phyloP scores from a whole-genome alignment of 192 early-diverging fungal genomes.

The Umbelopsis sp. region DNA sequence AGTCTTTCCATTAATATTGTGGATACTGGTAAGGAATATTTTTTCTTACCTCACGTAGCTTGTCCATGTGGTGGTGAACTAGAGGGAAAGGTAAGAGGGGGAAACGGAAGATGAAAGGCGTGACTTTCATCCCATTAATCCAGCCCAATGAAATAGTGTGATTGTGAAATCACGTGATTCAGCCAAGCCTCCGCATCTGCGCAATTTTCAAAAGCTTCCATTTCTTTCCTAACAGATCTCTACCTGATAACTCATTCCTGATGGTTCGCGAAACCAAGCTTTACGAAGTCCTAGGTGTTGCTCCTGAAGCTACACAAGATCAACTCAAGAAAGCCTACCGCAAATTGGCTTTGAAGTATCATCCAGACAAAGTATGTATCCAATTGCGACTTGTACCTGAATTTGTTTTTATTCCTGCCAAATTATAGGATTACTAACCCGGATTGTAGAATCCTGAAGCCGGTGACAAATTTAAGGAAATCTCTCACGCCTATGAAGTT shows the following conservation, averaged over 20 bases:
- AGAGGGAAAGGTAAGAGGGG: slow-evolving; percentile 1
- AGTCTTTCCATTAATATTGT: neutral
- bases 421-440: neutral
- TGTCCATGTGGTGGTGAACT: slow-evolving; percentile 25
- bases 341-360: slow-evolving; percentile 93
- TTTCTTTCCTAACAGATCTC: slow-evolving; percentile 26
- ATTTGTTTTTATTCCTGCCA: neutral
- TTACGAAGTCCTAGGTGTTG: slow-evolving; percentile 89
- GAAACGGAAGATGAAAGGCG: slow-evolving; percentile 18
- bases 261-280: slow-evolving; percentile 81
- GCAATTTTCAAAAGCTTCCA: slow-evolving; percentile 17
- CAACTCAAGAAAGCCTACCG: slow-evolving; percentile 98
- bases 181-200: slow-evolving; percentile 6
- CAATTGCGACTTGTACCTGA: slow-evolving; percentile 11
- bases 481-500: slow-evolving; percentile 97
- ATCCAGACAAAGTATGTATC: slow-evolving; percentile 75
- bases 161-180: neutral
- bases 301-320: slow-evolving; percentile 68
- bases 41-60: slow-evolving; percentile 28
- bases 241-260: slow-evolving; percentile 13
- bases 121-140: neutral
- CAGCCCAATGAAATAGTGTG: neutral
- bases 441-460: slow-evolving; percentile 77
- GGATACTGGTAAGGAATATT: neutral
- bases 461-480: slow-evolving; percentile 95